Conservation (phyloP, 768 basidiomycete species). For the Suillus occidentalis region DNA sequence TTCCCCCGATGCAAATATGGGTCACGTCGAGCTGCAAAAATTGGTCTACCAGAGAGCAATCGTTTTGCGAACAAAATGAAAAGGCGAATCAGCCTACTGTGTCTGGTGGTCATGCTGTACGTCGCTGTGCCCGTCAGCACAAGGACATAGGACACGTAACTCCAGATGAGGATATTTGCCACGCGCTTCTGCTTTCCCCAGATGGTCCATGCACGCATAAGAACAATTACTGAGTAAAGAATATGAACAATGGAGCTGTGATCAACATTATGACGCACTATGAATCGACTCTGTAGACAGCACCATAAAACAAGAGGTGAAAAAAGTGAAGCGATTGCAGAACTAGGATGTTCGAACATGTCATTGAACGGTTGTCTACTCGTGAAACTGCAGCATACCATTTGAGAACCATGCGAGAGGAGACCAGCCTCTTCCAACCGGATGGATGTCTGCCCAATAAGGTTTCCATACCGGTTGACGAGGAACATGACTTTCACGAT, state of each 20-base stretch:
- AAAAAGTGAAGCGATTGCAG: conserved; percentile 10
- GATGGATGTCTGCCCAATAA: conserved; percentile 22
- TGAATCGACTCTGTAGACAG: conserved; percentile 22
- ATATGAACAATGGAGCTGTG: background rate
- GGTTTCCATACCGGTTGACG: conserved; percentile 18
- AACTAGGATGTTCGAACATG: conserved; percentile 15
- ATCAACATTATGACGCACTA: conserved; percentile 11
- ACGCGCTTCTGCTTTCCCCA: conserved; percentile 16
- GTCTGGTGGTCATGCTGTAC: background rate
- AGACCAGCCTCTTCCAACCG: conserved; percentile 23
- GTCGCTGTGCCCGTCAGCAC: conserved; percentile 3
- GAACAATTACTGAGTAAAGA: conserved; percentile 20
- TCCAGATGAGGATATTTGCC: background rate
- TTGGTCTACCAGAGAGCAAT: background rate
- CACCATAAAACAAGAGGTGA: conserved; percentile 5
- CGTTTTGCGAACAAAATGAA: background rate
- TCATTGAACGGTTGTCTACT: background rate
- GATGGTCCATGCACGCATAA: conserved; percentile 26
- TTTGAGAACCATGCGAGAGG: conserved; percentile 15
- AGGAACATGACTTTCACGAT: conserved; percentile 17
- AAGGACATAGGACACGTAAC: conserved; percentile 15
- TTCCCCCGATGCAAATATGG: conserved; percentile 12
- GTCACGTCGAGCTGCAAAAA: conserved; percentile 14
- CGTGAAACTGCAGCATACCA: conserved; percentile 9
- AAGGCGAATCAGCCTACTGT: background rate